A percentile compares a stretch with the other conserved stretches of the same genome.
Conservation (phyloP, 148 eudicot genomes). For the Spergularia bocconei region DNA sequence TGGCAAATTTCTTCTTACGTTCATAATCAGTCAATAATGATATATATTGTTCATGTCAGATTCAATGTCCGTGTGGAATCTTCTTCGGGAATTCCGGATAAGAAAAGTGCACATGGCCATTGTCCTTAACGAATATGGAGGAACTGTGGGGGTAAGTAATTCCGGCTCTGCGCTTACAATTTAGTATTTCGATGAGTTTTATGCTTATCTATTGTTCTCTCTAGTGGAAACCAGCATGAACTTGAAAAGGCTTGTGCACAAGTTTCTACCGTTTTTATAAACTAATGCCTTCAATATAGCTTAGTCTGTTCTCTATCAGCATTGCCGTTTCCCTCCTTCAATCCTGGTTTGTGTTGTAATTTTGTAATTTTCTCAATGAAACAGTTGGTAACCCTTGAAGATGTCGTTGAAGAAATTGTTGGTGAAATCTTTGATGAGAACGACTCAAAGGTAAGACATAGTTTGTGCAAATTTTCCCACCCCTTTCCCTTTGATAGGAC, state of each 20-base stretch:
- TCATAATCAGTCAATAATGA: not conserved
- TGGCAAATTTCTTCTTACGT: not conserved
- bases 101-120: constrained; percentile 99
- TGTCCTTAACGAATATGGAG: constrained; percentile 97
- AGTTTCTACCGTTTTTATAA: not conserved
- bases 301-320: constrained; percentile 3
- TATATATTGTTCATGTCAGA: constrained; percentile 42
- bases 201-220: constrained; percentile 3
- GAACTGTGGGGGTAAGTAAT: constrained; percentile 90
- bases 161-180: constrained; percentile 9
- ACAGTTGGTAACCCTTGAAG: constrained; percentile 96
- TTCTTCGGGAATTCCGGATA: constrained; percentile 96
- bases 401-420: constrained; percentile 98
- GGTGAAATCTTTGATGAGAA: constrained; percentile 98
- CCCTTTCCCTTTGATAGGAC: not conserved
- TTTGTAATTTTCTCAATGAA: constrained; percentile 27
- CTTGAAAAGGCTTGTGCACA: not conserved
- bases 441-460: constrained; percentile 72
- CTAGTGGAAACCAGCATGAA: not conserved
- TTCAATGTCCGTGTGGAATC: constrained; percentile 99
- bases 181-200: not conserved
- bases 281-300: not conserved
- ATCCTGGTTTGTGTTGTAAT: constrained; percentile 2
- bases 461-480: not conserved
- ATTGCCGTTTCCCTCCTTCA: not conserved